phyloP scores from a whole-genome alignment of 2,329 filamentous ascomycete genomes.

The Gliomastix tumulicola region DNA sequence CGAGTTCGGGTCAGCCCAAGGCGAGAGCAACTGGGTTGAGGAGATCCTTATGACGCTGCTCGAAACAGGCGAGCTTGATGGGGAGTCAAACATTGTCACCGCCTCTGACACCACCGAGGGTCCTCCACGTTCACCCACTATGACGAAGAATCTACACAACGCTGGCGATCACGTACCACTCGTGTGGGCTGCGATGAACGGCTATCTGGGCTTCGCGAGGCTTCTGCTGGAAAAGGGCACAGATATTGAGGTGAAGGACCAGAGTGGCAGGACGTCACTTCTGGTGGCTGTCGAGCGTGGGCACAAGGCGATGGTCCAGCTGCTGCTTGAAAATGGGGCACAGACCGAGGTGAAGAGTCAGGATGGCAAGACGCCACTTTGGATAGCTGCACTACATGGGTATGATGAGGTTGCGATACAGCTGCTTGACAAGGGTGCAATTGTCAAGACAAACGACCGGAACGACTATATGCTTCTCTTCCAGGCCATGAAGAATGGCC shows the following conservation, averaged over 20 bases:
- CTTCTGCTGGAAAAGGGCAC: conserved; percentile 10
- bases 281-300: neutral
- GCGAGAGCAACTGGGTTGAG: too few species aligned
- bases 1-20: too few species aligned
- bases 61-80: too few species aligned
- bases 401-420: neutral
- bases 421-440: neutral
- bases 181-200: conserved; percentile 8
- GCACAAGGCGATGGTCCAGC: neutral
- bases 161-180: conserved; percentile 5
- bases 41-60: too few species aligned
- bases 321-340: neutral
- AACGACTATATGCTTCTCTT: neutral
- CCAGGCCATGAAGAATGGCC: neutral
- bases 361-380: neutral
- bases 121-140: too few species aligned
- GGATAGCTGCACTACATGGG: neutral
- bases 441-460: neutral
- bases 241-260: neutral
- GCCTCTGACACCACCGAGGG: too few species aligned
- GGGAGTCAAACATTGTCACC: too few species aligned
- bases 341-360: neutral
- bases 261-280: conserved; percentile 7
- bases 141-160: too few species aligned
- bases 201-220: conserved; percentile 8